These are phyloP conservation scores for Fusarium equiseti DNA, from an alignment of 2,329 filamentous ascomycete genomes.

Conservation along the genomic window DNA sequence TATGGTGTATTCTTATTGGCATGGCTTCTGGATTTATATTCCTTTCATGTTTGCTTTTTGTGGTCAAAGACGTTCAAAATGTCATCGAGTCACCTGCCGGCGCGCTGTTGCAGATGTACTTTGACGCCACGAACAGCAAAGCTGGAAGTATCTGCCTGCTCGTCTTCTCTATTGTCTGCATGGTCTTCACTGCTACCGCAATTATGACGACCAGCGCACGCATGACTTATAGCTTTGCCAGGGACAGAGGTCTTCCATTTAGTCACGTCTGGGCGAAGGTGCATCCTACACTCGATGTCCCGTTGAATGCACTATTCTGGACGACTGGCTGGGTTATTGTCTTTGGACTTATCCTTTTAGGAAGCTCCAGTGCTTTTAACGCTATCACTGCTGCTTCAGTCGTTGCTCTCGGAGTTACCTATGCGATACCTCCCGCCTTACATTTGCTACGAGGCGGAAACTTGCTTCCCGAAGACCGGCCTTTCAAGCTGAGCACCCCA, in stretches of 20 bases:
- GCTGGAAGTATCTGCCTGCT: constrained; percentile 73
- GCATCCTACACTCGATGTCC: constrained; percentile 73
- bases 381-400: constrained; percentile 80
- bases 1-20: constrained; percentile 73
- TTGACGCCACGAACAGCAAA: constrained; percentile 71
- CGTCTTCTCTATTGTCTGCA: constrained; percentile 74
- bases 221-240: no score
- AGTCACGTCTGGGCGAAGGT: constrained; percentile 68
- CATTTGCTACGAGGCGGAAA: constrained; percentile 75
- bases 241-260: constrained; percentile 76
- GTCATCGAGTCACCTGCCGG: constrained; percentile 69
- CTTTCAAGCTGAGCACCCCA: constrained; percentile 54
- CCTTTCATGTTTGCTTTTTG: constrained; percentile 72
- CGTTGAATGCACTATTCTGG: constrained; percentile 74
- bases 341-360: constrained; percentile 78
- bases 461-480: constrained; percentile 67
- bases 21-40: constrained; percentile 72
- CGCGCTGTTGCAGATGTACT: constrained; percentile 73
- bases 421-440: constrained; percentile 79
- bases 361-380: constrained; percentile 75
- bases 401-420: constrained; percentile 77
- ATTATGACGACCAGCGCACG: constrained; percentile 75
- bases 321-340: constrained; percentile 72
- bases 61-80: constrained; percentile 67
- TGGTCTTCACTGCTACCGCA: constrained; percentile 72